phyloP scores from a whole-genome alignment of 1,284 basidiomycete genomes.

The Trametes polyzona region DNA sequence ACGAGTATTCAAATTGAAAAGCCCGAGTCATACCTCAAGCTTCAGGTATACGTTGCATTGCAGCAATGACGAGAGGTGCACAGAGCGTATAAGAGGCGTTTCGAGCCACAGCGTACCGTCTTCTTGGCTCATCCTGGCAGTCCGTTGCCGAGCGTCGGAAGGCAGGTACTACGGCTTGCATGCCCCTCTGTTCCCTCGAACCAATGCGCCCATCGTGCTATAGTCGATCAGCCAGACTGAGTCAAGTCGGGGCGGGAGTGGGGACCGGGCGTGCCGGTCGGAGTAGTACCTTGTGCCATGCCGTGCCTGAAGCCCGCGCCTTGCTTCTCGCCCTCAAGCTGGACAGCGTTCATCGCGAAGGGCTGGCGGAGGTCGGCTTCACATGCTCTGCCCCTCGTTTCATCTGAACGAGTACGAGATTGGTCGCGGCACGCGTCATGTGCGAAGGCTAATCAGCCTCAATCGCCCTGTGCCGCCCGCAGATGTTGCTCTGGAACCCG shows the following conservation, averaged over 20 bases:
- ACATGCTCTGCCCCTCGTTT: slow-evolving; percentile 1
- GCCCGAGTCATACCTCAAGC: slow-evolving; percentile 61
- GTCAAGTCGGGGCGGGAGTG: not conserved
- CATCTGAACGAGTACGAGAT: not conserved
- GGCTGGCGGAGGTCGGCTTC: slow-evolving; percentile 6
- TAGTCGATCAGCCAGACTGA: too few relatives aligned
- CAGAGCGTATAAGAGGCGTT: slow-evolving; percentile 66
- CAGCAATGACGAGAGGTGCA: slow-evolving; percentile 54
- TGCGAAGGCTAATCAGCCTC: slow-evolving; percentile 14
- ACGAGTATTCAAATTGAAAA: not conserved
- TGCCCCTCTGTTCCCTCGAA: not conserved
- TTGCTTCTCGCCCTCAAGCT: not conserved
- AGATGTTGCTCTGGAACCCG: slow-evolving; percentile 16
- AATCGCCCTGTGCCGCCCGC: slow-evolving; percentile 3
- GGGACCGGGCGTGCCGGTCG: slow-evolving; percentile 6
- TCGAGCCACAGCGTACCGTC: slow-evolving; percentile 50
- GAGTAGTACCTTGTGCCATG: not conserved
- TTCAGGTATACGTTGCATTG: slow-evolving; percentile 65
- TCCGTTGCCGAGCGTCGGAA: not conserved
- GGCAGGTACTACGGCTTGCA: not conserved
- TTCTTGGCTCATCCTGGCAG: too few relatives aligned
- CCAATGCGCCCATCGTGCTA: too few relatives aligned
- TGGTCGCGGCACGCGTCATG: slow-evolving; percentile 11
- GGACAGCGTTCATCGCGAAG: slow-evolving; percentile 7
- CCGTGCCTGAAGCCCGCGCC: not conserved